Evolutionary conservation across 768 basidiomycete genomes (phyloP), one percentile per base, ranked within the genome.

Genomic region (Lyophyllum semitale): DNA sequence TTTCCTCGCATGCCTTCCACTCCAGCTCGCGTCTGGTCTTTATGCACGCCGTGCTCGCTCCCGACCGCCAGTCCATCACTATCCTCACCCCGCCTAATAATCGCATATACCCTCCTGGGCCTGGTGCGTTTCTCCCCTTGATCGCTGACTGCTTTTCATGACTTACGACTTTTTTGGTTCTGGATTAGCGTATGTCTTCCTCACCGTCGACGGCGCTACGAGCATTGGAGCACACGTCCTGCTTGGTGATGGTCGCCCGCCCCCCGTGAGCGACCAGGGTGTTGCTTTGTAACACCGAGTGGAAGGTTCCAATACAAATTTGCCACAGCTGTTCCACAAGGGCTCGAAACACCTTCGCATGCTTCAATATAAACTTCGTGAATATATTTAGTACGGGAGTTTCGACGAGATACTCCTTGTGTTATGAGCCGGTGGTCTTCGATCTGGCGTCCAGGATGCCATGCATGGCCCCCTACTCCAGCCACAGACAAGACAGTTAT

Each of bases 51-150:
- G 52, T 55, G 1, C 62, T 76, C 15, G 68, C 73, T 12, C 46
- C 56, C 2, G 62, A 73, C 53, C 66, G 66, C 23, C 70, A 66
- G 54, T 64, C 68, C 4, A 63, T 77, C n/a, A 69, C 67, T 3
- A 69, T 76, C 26, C 65, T 53, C 22, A 74, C 68, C 18, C 75
- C 74, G 2, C 72, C 74, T 1, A 70, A 72, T 17, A 72, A 67
- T 50, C 66, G 69, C 37, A 65, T 75, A 20, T 77, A 71, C 55
- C 75, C 74, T 25, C 75, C 76, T 17, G 76, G 75, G 11, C 76
- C 57, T 40, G 57, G 57, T 58, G 40, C 3, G 40, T 41, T 12
- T 32, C 4, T 25, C 1, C 32, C 6, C n/a, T 6, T 8, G 13
- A 13, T 26, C 2, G 2, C 18, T 18, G 23, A n/a, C 9, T 18